A percentile compares a stretch with the other conserved stretches of the same genome.
Conservation (phyloP, 1,284 basidiomycete species). For the Fistulina hepatica region DNA sequence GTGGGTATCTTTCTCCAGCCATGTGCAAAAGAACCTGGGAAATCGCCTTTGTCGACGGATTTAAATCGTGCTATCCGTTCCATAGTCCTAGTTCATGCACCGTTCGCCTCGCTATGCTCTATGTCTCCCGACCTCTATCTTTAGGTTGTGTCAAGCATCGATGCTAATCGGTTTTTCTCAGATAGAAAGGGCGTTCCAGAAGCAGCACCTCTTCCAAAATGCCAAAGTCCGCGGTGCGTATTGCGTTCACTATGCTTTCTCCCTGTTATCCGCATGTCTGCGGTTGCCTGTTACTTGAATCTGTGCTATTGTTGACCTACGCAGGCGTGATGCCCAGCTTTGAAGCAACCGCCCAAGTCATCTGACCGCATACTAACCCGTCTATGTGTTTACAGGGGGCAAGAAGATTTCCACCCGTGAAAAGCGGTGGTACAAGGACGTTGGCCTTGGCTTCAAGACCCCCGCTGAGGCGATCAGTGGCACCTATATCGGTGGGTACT, state of each 20-base stretch:
- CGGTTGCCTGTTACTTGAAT: no score
- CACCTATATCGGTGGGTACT: conserved; percentile 91
- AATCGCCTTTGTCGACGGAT: background rate
- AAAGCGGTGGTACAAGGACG: conserved; percentile 99
- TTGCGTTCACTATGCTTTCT: background rate
- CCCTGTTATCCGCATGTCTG: no score
- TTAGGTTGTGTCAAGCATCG: no score
- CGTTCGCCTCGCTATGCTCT: no score
- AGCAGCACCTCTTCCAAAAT: conserved; percentile 98
- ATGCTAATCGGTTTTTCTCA: no score
- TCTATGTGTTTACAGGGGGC: conserved; percentile 41
- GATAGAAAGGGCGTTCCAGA: conserved; percentile 94
- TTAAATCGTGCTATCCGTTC: background rate
- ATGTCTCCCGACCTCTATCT: no score
- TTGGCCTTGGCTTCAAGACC: conserved; percentile 95
- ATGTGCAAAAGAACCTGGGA: conserved; percentile 2
- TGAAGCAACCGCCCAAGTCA: no score
- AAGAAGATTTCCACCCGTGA: conserved; percentile 91
- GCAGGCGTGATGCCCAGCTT: no score
- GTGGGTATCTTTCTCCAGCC: conserved; percentile 25
- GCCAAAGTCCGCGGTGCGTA: conserved; percentile 84
- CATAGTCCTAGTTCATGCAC: no score
- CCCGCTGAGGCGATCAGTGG: conserved; percentile 93
- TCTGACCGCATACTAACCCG: no score
- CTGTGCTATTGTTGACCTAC: no score